phyloP scores from a whole-genome alignment of 305 asterid species.

The Withania somnifera region DNA sequence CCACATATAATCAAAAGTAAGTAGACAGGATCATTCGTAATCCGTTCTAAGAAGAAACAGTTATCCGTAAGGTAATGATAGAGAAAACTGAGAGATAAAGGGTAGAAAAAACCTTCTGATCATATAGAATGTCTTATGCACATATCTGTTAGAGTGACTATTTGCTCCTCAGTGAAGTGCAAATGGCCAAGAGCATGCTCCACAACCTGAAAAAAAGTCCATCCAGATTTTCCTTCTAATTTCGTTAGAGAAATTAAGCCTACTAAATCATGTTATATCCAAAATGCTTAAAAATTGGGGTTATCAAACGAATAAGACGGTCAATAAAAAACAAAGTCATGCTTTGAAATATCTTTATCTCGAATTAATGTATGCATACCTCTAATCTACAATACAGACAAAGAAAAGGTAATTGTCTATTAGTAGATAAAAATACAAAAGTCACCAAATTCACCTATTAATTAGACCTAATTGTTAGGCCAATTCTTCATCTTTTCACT shows the following conservation, averaged over 20 bases:
- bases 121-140: constrained; percentile 1
- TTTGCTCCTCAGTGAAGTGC: constrained; percentile 94
- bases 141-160: constrained; percentile 88
- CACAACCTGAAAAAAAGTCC: constrained; percentile 55
- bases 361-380: constrained; percentile 99
- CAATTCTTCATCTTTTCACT: neutral
- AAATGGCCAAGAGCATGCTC: constrained; percentile 97
- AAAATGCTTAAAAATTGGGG: constrained; percentile 9
- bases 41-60: neutral
- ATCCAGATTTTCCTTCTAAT: neutral
- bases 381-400: constrained; percentile 66
- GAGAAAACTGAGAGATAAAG: neutral
- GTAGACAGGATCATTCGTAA: neutral
- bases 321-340: constrained; percentile 92
- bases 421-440: neutral
- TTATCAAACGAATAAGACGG: constrained; percentile 95
- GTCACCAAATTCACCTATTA: neutral
- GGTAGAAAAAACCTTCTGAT: neutral
- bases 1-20: neutral
- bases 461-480: neutral
- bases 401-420: neutral
- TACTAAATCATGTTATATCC: neutral
- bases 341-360: constrained; percentile 85
- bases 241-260: neutral
- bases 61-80: neutral